Evolutionary conservation across 352 stramenopile genomes (phyloP).

Genomic region (Elongisporangium prolatum): DNA sequence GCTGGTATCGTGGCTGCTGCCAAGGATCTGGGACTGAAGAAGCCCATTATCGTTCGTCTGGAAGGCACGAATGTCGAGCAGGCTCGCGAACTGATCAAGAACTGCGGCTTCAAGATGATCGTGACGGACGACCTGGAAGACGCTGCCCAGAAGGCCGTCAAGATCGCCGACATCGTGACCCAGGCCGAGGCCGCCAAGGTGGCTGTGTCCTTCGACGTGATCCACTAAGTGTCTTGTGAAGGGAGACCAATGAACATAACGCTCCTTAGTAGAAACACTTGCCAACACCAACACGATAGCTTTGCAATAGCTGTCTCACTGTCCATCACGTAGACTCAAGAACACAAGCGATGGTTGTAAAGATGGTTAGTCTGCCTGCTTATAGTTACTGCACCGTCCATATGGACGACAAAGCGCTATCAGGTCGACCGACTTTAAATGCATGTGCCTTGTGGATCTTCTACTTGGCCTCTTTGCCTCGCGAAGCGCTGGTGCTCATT

Average conservation of each 20-base stretch:
- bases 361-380: background rate
- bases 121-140: conserved; percentile 94
- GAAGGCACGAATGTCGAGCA: conserved; percentile 97
- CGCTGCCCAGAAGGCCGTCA: conserved; percentile 94
- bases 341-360: conserved; percentile 7
- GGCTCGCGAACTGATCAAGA: conserved; percentile 91
- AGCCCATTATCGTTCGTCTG: conserved; percentile 98
- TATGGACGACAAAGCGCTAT: background rate
- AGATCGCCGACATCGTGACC: conserved; percentile 79
- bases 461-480: conserved; percentile 71
- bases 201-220: conserved; percentile 62
- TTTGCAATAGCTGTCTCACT: too few species aligned
- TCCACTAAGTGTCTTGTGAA: conserved; percentile 21
- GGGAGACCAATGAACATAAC: conserved; percentile 14
- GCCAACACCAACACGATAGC: conserved; percentile 4
- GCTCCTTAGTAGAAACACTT: conserved; percentile 24
- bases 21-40: conserved; percentile 95
- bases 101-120: conserved; percentile 93
- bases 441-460: background rate
- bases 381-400: background rate
- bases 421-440: background rate
- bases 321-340: too few species aligned
- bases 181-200: conserved; percentile 71
- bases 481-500: conserved; percentile 44
- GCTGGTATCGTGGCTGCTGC: conserved; percentile 95